Conservation (phyloP, 352 stramenopile species). For the Phytophthora crassamura region DNA sequence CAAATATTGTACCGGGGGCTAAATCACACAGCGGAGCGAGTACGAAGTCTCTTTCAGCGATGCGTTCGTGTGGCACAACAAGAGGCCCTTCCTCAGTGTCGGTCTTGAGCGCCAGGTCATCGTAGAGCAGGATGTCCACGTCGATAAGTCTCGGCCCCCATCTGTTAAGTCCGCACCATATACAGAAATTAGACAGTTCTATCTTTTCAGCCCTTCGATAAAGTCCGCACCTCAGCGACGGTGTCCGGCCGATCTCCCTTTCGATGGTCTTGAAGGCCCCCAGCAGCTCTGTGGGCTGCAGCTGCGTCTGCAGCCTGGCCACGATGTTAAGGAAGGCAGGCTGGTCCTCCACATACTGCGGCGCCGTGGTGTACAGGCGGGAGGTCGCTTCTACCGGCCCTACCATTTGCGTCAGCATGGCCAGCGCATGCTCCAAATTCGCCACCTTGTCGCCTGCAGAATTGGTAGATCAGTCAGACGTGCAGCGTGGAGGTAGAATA, state of each 20-base stretch:
- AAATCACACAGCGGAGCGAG: slow-evolving; percentile 95
- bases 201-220: not conserved
- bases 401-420: slow-evolving; percentile 48
- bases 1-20: slow-evolving; percentile 43
- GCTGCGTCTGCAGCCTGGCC: slow-evolving; percentile 84
- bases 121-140: slow-evolving; percentile 96
- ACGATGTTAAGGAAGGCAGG: slow-evolving; percentile 96
- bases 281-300: slow-evolving; percentile 83
- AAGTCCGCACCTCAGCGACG: slow-evolving; percentile 55
- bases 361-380: slow-evolving; percentile 91
- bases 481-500: not conserved
- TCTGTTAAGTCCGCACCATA: slow-evolving; percentile 40
- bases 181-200: slow-evolving; percentile 11
- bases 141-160: slow-evolving; percentile 95
- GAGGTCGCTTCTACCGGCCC: slow-evolving; percentile 84
- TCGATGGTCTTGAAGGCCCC: slow-evolving; percentile 91
- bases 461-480: not conserved
- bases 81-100: slow-evolving; percentile 79
- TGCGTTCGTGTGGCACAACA: slow-evolving; percentile 94
- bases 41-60: slow-evolving; percentile 97
- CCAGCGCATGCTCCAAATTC: slow-evolving; percentile 72
- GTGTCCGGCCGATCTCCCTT: slow-evolving; percentile 82
- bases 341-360: slow-evolving; percentile 96
- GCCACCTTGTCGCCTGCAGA: slow-evolving; percentile 65
- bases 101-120: slow-evolving; percentile 68